Conservation (phyloP, 2,329 filamentous ascomycete species). For the Stagonosporopsis tanaceti region DNA sequence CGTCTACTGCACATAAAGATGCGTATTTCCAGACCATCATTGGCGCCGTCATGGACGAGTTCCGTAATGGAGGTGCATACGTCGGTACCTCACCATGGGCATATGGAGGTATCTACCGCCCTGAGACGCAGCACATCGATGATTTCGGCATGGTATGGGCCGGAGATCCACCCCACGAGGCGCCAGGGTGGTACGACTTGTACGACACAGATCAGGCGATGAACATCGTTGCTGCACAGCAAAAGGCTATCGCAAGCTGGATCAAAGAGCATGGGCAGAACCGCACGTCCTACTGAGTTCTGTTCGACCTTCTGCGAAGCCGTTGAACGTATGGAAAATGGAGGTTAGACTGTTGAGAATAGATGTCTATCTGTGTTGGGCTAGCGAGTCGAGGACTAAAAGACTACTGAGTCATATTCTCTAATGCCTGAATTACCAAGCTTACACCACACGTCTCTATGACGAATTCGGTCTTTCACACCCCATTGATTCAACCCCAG, state of each 20-base stretch:
- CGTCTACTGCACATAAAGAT: slow-evolving; percentile 49
- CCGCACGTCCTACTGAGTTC: slow-evolving; percentile 1
- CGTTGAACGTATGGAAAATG: too few relatives aligned
- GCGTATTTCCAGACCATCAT: slow-evolving; percentile 51
- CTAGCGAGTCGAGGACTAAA: too few relatives aligned
- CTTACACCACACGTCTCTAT: too few relatives aligned
- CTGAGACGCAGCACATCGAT: slow-evolving; percentile 50
- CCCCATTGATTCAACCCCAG: background rate
- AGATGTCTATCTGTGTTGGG: too few relatives aligned
- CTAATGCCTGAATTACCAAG: too few relatives aligned
- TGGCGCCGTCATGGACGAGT: slow-evolving; percentile 45
- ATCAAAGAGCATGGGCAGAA: slow-evolving; percentile 30
- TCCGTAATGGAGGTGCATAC: slow-evolving; percentile 47
- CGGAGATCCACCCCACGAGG: slow-evolving; percentile 52
- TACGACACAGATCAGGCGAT: slow-evolving; percentile 51
- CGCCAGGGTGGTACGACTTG: slow-evolving; percentile 52
- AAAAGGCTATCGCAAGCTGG: slow-evolving; percentile 41
- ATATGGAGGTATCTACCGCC: slow-evolving; percentile 51
- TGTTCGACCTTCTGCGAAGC: background rate
- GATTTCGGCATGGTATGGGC: slow-evolving; percentile 53
- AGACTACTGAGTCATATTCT: too few relatives aligned
- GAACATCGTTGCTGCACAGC: slow-evolving; percentile 47
- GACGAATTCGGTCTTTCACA: background rate
- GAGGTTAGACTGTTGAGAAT: too few relatives aligned
- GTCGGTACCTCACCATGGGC: slow-evolving; percentile 51